Percentiles rank a stretch among this genome's conserved stretches.
phyloP scores from a whole-genome alignment of 208 protist genomes.

The Plasmodiophora brassicae region DNA sequence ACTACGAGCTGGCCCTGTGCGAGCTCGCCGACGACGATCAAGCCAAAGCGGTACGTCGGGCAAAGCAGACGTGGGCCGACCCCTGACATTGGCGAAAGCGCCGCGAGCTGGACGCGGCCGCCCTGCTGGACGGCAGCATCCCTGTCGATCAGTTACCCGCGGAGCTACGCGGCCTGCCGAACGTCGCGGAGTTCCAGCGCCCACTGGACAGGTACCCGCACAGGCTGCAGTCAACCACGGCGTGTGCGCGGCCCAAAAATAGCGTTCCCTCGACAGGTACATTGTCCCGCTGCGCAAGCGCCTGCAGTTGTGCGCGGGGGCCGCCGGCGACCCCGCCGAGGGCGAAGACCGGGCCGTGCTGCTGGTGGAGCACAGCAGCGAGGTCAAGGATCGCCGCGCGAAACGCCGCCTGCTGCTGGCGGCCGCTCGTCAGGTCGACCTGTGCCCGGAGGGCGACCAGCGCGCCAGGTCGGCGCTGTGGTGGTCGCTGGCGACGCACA shows the following conservation, averaged over 20 bases:
- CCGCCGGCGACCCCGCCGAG: not conserved
- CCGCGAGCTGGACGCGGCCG: not conserved
- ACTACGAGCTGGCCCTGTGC: conserved; percentile 16
- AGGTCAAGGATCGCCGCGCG: not conserved
- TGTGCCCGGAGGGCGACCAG: not conserved
- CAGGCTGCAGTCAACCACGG: not conserved
- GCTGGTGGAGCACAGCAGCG: not conserved
- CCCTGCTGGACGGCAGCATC: not conserved
- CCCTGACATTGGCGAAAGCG: too few species aligned
- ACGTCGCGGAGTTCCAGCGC: not conserved
- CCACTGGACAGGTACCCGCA: not conserved
- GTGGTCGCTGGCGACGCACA: not conserved
- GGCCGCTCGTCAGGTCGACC: not conserved
- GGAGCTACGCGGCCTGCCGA: not conserved
- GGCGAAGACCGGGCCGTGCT: not conserved
- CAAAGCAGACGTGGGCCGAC: too few species aligned
- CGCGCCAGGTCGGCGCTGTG: not conserved
- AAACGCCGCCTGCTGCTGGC: not conserved
- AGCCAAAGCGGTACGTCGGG: too few species aligned
- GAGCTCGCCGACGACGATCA: not conserved
- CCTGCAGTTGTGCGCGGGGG: not conserved
- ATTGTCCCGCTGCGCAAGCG: not conserved
- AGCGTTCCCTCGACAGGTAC: not conserved
- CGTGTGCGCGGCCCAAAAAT: not conserved
- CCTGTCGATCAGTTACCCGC: not conserved